phyloP scores from a whole-genome alignment of 345 rosid species.

The Clausena lansium region DNA sequence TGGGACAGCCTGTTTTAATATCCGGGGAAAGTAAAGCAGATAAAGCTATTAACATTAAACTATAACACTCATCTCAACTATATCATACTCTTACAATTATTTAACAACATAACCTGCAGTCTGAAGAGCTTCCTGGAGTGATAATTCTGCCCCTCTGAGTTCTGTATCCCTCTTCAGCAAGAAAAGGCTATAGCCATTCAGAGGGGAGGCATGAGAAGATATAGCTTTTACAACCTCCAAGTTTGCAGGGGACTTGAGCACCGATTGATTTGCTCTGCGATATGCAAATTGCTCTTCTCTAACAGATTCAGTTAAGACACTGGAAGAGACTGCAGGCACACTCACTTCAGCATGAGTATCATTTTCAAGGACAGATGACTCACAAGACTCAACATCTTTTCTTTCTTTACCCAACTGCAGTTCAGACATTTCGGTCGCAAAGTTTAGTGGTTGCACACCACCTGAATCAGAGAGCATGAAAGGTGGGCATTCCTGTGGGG shows the following conservation, averaged over 20 bases:
- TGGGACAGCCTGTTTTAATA: neutral
- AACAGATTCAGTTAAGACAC: slow-evolving; percentile 34
- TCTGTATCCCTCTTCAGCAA: slow-evolving; percentile 38
- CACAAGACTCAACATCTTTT: slow-evolving; percentile 21
- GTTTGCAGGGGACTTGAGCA: slow-evolving; percentile 29
- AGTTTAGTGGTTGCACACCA: slow-evolving; percentile 33
- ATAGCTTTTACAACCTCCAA: slow-evolving; percentile 33
- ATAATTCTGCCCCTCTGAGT: slow-evolving; percentile 27
- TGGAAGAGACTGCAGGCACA: slow-evolving; percentile 21
- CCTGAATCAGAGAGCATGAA: slow-evolving; percentile 29
- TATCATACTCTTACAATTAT: neutral
- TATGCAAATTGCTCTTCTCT: slow-evolving; percentile 68
- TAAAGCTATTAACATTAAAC: neutral
- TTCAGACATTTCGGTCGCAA: slow-evolving; percentile 31
- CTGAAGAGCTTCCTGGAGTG: slow-evolving; percentile 27
- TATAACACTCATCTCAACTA: slow-evolving; percentile 14
- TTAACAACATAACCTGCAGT: slow-evolving; percentile 51
- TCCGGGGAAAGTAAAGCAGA: slow-evolving; percentile 7
- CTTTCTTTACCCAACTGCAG: slow-evolving; percentile 22
- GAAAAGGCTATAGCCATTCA: slow-evolving; percentile 40
- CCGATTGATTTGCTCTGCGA: slow-evolving; percentile 40
- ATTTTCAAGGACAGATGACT: slow-evolving; percentile 32
- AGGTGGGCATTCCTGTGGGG: slow-evolving; percentile 26
- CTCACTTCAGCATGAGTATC: slow-evolving; percentile 22
- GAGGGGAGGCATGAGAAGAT: slow-evolving; percentile 38